phyloP scores from a whole-genome alignment of 257 asterid genomes.

The Oldenlandia corymbosa region DNA sequence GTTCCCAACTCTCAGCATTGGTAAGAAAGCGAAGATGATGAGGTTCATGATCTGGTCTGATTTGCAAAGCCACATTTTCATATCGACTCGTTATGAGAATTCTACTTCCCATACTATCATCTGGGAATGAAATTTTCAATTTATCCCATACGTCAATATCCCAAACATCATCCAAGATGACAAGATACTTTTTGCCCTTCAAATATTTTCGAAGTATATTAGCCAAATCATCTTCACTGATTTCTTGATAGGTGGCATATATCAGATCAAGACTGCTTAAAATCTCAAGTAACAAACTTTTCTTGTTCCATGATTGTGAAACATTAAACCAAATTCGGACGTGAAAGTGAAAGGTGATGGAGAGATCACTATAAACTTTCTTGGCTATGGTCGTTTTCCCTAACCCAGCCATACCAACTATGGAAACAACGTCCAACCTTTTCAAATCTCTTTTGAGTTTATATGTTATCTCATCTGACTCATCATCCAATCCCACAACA shows the following conservation, averaged over 20 bases:
- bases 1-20: background rate
- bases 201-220: background rate
- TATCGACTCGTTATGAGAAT: background rate
- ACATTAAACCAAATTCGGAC: background rate
- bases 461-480: background rate
- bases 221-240: background rate
- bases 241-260: background rate
- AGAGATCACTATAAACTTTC: background rate
- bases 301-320: background rate
- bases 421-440: background rate
- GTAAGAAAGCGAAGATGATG: background rate
- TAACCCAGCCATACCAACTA: background rate
- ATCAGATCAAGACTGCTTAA: background rate
- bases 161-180: conserved; percentile 8
- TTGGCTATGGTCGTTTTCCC: background rate
- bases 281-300: background rate
- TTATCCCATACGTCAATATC: background rate
- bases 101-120: background rate
- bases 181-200: background rate
- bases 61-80: background rate
- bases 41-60: background rate
- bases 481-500: background rate
- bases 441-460: background rate
- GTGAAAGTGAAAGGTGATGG: background rate
- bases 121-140: conserved; percentile 1